Conservation (phyloP, 1,139 yeast species). For the Blastobotrys capitulatus region DNA sequence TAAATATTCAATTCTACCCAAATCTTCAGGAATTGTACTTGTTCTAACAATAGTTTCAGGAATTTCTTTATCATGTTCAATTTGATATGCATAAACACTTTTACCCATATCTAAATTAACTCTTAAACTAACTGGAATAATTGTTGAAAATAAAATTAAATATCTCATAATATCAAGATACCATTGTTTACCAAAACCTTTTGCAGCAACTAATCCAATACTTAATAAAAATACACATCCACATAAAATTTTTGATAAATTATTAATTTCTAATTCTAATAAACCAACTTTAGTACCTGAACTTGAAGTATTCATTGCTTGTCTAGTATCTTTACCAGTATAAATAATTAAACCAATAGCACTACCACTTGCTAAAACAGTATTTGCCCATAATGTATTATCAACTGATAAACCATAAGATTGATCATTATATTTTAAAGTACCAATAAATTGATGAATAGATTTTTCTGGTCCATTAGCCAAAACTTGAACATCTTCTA, state of each 20-base stretch:
- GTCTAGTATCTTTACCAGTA: constrained; percentile 92
- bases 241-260: constrained; percentile 81
- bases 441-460: constrained; percentile 77
- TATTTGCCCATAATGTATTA: constrained; percentile 96
- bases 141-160: constrained; percentile 84
- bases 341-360: constrained; percentile 84
- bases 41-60: constrained; percentile 91
- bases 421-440: constrained; percentile 42
- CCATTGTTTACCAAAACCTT: constrained; percentile 77
- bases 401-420: constrained; percentile 73
- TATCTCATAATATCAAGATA: constrained; percentile 86
- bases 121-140: constrained; percentile 91
- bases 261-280: constrained; percentile 85
- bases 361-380: constrained; percentile 90
- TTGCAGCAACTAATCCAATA: constrained; percentile 67
- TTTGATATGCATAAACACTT: constrained; percentile 92
- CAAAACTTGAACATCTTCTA: constrained; percentile 48
- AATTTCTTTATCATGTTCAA: constrained; percentile 77
- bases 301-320: constrained; percentile 84
- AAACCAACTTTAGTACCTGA: constrained; percentile 90
- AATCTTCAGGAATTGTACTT: constrained; percentile 95
- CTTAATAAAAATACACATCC: constrained; percentile 78
- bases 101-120: constrained; percentile 94
- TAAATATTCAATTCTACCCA: constrained; percentile 91
- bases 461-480: constrained; percentile 79